phyloP scores from a whole-genome alignment of 257 asterid species.

The Petrea volubilis region DNA sequence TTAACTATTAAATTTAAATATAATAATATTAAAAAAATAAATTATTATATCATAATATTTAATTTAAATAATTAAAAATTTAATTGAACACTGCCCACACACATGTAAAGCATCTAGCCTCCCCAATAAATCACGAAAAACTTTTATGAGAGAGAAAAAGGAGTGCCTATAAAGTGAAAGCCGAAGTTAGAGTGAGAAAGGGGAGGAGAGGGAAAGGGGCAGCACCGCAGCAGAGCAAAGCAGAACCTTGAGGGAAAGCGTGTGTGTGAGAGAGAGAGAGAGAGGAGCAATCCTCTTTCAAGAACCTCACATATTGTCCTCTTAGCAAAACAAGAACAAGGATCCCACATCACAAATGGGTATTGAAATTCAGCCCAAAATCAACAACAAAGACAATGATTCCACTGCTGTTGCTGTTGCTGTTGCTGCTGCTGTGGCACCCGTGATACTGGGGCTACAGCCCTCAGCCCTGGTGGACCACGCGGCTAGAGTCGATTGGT shows the following conservation, averaged over 20 bases:
- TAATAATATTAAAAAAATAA: too few species aligned
- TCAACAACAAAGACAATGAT: not conserved
- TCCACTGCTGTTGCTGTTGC: not conserved
- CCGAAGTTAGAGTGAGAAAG: not conserved
- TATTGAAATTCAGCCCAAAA: conserved; percentile 37
- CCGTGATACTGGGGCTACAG: conserved; percentile 44
- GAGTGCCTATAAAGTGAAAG: conserved; percentile 20
- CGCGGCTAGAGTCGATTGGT: conserved; percentile 57
- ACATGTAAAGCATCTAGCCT: too few species aligned
- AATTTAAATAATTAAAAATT: too few species aligned
- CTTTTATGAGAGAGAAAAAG: too few species aligned
- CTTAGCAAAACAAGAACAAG: not conserved
- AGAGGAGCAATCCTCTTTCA: conserved; percentile 6
- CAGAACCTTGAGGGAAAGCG: not conserved
- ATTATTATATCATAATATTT: too few species aligned
- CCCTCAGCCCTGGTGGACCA: conserved; percentile 74
- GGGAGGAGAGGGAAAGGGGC: not conserved
- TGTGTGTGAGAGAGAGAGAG: not conserved
- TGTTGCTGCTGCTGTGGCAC: not conserved
- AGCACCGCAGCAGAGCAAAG: not conserved
- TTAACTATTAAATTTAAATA: too few species aligned
- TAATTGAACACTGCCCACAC: too few species aligned
- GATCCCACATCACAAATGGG: conserved; percentile 34
- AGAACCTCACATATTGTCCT: not conserved
- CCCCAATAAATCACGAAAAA: too few species aligned